Evolutionary conservation across 2,329 filamentous ascomycete species (phyloP).

Genomic region (Diaporthe vexans): DNA sequence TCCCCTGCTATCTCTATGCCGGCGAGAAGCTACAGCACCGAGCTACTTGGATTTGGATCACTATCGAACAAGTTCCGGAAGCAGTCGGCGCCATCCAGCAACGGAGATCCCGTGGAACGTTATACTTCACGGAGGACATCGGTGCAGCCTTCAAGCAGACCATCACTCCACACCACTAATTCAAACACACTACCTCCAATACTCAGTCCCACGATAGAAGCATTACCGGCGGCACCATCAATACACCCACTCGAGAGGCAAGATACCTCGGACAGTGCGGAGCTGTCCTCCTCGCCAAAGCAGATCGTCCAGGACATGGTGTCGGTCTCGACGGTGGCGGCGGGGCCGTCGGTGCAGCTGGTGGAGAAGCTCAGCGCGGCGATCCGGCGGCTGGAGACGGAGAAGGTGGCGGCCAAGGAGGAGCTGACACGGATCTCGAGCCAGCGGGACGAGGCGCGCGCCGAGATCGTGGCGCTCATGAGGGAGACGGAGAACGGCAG

Average conservation of each 20-base stretch:
- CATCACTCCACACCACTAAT: constrained; percentile 56
- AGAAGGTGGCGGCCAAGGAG: constrained; percentile 90
- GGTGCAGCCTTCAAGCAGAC: constrained; percentile 60
- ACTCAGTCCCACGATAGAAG: constrained; percentile 65
- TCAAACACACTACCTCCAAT: constrained; percentile 53
- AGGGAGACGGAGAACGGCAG: constrained; percentile 83
- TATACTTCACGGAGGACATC: constrained; percentile 64
- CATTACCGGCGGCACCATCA: constrained; percentile 56
- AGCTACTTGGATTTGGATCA: constrained; percentile 63
- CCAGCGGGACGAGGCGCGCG: constrained; percentile 93
- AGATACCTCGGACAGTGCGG: constrained; percentile 66
- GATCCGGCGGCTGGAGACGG: constrained; percentile 89
- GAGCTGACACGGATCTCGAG: constrained; percentile 83
- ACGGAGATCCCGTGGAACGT: constrained; percentile 58
- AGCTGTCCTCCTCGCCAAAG: constrained; percentile 70
- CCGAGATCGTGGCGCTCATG: constrained; percentile 92
- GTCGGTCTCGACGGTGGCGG: constrained; percentile 89
- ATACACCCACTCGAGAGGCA: constrained; percentile 62
- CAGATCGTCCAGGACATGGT: constrained; percentile 86
- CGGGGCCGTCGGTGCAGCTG: constrained; percentile 92
- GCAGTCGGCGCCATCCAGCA: constrained; percentile 65
- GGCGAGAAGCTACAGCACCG: constrained; percentile 67
- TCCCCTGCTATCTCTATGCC: constrained; percentile 67
- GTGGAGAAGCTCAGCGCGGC: constrained; percentile 97
- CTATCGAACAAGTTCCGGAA: constrained; percentile 59